Conservation (phyloP, 2,329 filamentous ascomycete genomes). For the Sporothrix protearum region DNA sequence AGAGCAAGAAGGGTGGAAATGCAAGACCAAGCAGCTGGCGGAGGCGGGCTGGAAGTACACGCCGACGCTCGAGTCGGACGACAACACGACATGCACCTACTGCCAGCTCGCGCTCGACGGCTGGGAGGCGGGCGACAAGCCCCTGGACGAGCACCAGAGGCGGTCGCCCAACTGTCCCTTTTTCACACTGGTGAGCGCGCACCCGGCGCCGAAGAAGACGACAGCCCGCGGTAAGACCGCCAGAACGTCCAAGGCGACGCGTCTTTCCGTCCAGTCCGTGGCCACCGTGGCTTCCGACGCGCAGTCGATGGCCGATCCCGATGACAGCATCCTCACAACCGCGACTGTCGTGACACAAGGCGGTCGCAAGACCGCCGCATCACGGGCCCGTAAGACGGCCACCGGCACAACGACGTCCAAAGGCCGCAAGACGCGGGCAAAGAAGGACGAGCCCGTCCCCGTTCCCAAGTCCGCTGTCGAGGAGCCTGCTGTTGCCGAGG, state of each 20-base stretch:
- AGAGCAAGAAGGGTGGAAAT: constrained; percentile 85
- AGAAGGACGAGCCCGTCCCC: constrained; percentile 55
- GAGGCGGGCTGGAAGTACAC: constrained; percentile 94
- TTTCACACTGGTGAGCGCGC: constrained; percentile 64
- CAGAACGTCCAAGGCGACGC: constrained; percentile 65
- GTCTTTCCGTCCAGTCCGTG: constrained; percentile 58
- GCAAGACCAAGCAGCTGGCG: constrained; percentile 85
- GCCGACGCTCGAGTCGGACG: constrained; percentile 74
- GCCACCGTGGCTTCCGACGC: constrained; percentile 50
- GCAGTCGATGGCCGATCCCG: constrained; percentile 47
- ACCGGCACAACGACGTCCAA: constrained; percentile 40
- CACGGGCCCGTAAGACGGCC: constrained; percentile 54
- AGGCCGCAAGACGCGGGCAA: constrained; percentile 45
- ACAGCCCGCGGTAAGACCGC: constrained; percentile 50
- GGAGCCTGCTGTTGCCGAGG: constrained; percentile 30
- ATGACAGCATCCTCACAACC: constrained; percentile 59
- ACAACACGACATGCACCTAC: constrained; percentile 88
- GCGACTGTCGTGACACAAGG: constrained; percentile 57
- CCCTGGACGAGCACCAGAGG: constrained; percentile 81
- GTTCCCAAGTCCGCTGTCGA: constrained; percentile 36
- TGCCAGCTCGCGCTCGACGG: constrained; percentile 86
- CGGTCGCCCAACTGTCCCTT: constrained; percentile 78
- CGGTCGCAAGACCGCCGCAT: constrained; percentile 46
- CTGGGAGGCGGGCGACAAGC: constrained; percentile 91
- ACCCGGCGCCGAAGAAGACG: constrained; percentile 54